phyloP scores from a whole-genome alignment of 2,329 filamentous ascomycete genomes.

The Parafenestella ontariensis region DNA sequence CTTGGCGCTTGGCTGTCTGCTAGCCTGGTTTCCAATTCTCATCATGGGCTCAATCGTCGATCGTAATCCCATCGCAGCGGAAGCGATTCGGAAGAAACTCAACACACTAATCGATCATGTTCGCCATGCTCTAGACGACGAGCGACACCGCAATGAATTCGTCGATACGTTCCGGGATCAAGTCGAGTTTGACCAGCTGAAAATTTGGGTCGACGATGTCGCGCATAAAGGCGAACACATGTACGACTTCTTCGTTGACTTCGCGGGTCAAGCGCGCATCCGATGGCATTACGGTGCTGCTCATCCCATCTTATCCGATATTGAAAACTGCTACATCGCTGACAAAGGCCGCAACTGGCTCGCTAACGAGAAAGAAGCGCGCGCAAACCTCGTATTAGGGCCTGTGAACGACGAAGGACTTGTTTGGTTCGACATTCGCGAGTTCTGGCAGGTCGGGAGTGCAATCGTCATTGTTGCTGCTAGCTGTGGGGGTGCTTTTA shows the following conservation, averaged over 20 bases:
- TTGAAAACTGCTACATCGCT: conserved; percentile 52
- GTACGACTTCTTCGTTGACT: conserved; percentile 49
- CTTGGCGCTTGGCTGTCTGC: conserved; percentile 53
- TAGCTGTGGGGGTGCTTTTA: conserved; percentile 49
- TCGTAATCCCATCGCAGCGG: conserved; percentile 54
- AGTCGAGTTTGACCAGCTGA: conserved; percentile 29
- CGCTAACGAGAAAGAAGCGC: conserved; percentile 38
- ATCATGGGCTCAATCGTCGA: conserved; percentile 56
- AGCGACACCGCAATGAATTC: conserved; percentile 34
- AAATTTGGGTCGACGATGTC: conserved; percentile 33
- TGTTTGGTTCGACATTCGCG: conserved; percentile 53
- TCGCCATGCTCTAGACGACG: conserved; percentile 40
- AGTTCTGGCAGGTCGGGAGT: conserved; percentile 52
- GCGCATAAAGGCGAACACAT: conserved; percentile 27
- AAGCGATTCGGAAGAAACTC: conserved; percentile 49
- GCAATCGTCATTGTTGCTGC: conserved; percentile 48
- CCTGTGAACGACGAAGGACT: conserved; percentile 44
- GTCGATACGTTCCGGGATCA: conserved; percentile 35
- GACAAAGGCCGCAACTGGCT: conserved; percentile 51
- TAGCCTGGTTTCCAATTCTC: conserved; percentile 56
- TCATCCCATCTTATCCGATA: conserved; percentile 53
- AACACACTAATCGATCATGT: conserved; percentile 51
- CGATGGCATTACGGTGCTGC: conserved; percentile 53
- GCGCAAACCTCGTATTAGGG: conserved; percentile 47
- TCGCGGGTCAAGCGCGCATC: conserved; percentile 45